These are phyloP conservation scores for Colletotrichum agaves DNA, from an alignment of 2,329 filamentous ascomycete species.

Conservation along the genomic window DNA sequence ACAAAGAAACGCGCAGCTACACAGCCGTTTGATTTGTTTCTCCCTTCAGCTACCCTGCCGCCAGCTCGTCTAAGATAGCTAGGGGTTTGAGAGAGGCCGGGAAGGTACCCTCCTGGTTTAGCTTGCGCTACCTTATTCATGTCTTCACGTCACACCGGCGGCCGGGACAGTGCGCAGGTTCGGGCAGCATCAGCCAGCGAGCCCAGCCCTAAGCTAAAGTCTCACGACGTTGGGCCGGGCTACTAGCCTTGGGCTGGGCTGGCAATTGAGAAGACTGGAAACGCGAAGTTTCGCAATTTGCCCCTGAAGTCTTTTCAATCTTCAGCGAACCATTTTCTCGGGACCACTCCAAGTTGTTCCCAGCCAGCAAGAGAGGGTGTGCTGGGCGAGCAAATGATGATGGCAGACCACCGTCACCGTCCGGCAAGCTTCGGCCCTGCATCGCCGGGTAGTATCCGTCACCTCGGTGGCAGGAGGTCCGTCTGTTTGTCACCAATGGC, in stretches of 20 bases:
- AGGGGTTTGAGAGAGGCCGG: neutral
- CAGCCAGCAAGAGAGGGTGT: neutral
- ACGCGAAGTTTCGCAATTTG: neutral
- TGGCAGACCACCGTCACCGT: slow-evolving; percentile 2
- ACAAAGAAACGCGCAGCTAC: slow-evolving; percentile 29
- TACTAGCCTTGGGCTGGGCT: too few species aligned
- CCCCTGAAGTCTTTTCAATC: neutral
- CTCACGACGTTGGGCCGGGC: slow-evolving; percentile 9
- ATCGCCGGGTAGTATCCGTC: neutral
- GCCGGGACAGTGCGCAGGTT: slow-evolving; percentile 10
- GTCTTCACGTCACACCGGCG: slow-evolving; percentile 9
- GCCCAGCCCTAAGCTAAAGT: slow-evolving; percentile 11
- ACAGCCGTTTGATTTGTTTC: slow-evolving; percentile 20
- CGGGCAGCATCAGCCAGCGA: slow-evolving; percentile 9
- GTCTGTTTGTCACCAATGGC: slow-evolving; percentile 4
- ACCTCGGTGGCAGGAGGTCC: neutral
- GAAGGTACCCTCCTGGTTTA: neutral
- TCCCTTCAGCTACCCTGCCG: neutral
- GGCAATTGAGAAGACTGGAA: neutral
- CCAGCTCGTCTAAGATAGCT: neutral
- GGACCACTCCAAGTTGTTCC: neutral
- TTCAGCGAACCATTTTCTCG: neutral
- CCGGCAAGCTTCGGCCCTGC: slow-evolving; percentile 19
- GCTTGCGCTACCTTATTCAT: slow-evolving; percentile 23
- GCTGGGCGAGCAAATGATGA: neutral